phyloP scores from a whole-genome alignment of 495 filamentous ascomycete species.

The Xylaria palmicola region DNA sequence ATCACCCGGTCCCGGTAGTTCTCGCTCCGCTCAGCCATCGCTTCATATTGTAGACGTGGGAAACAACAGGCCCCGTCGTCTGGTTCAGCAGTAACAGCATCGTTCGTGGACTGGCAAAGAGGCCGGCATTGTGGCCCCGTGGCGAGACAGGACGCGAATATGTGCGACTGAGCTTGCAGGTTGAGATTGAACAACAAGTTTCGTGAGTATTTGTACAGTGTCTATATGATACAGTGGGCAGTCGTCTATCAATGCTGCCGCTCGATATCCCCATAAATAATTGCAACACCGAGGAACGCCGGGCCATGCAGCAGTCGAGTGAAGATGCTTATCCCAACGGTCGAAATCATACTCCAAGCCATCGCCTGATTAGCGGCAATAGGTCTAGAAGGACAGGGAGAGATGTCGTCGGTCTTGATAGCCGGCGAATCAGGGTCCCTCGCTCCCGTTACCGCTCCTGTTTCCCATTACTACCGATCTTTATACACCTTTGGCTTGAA shows the following conservation, averaged over 20 bases:
- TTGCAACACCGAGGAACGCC: conserved; percentile 38
- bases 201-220: conserved; percentile 12
- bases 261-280: conserved; percentile 15
- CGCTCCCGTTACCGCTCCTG: neutral
- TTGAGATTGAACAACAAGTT: neutral
- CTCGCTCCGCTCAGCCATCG: no score
- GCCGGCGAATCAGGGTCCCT: conserved; percentile 2
- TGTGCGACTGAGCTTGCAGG: no score
- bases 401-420: conserved; percentile 13
- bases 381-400: neutral
- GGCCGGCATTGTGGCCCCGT: no score
- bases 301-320: conserved; percentile 49
- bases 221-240: conserved; percentile 20
- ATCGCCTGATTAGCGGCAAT: neutral
- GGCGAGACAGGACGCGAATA: no score
- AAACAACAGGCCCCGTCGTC: no score
- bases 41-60: no score
- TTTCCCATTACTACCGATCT: conserved; percentile 57
- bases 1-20: no score
- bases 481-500: conserved; percentile 96
- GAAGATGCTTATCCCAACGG: conserved; percentile 38
- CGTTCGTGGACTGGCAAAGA: no score
- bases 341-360: neutral
- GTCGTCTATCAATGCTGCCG: conserved; percentile 4
- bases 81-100: no score